Base-by-base conservation (phyloP, 176 grass and related monocot species). In the Cymbopogon citratus region DNA sequence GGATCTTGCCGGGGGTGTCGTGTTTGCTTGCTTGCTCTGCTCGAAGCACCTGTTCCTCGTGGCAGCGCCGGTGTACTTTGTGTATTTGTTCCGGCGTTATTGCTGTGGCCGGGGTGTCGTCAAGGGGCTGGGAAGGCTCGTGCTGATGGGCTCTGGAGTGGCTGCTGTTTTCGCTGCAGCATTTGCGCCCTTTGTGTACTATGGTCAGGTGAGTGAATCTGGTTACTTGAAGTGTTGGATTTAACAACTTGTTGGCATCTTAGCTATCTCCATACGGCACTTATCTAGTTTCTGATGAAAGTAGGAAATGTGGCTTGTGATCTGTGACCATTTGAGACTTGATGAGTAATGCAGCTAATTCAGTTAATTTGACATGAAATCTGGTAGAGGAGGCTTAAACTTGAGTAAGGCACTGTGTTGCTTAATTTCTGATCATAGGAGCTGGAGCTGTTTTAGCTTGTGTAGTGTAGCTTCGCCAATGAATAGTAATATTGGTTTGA, bases 1-100 rank as follows among this genome's bases (percentile, higher is more conserved):
- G 66, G 95, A 98, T 91, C 86, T 94, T 10, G 70, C 84, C 10
- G 90, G 92, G 9, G 92, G 94, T 9, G 8, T 94, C 16, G 94
- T 87, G 25, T 94, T 97, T 60, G 90, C 88, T 0, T 39, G 84
- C 1, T 64, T 97, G 86, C 80, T 98, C 0, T 98, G 92, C 70
- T 93, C 92, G 63, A 97, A 98, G 80, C 95, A 98, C 74, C 80
- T 98, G 10, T 95, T 98, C 86, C 81, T 95, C 14, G 89, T 98
- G 21, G 92, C 92, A 7, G 89, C 90, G 4, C 89, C 92, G 0
- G 88, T 98, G 9, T 95, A 95, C 62, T 98, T 98, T 74, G 49
- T 89, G 38, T 98, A 98, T 69, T 51, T 98, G 64, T 89, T 95
- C 62, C 65, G 90, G 57, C 90, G 95, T 88, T 98, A 91, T 62